Evolutionary conservation across 352 stramenopile genomes (phyloP).

Genomic region (Globisporangium canariense): DNA sequence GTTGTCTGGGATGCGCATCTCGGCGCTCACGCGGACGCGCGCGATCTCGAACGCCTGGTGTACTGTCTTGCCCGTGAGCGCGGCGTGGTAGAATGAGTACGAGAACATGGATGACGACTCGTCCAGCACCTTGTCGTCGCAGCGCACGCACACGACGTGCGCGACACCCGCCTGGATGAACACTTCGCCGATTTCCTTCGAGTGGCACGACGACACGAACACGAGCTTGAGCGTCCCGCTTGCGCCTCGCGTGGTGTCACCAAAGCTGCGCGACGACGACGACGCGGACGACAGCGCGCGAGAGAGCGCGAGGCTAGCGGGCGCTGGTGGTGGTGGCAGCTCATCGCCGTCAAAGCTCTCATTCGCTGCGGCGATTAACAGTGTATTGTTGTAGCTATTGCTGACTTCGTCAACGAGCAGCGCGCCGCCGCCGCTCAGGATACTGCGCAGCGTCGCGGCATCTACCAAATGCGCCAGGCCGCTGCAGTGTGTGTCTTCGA

Average conservation of each 20-base stretch:
- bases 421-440: constrained; percentile 28
- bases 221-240: constrained; percentile 67
- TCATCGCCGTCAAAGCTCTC: constrained; percentile 10
- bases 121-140: constrained; percentile 61
- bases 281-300: constrained; percentile 24
- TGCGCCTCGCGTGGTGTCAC: constrained; percentile 21
- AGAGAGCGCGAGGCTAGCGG: neutral
- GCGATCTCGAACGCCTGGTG: constrained; percentile 75
- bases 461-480: constrained; percentile 72
- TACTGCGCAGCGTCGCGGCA: constrained; percentile 48
- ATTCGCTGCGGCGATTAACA: too few species aligned
- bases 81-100: constrained; percentile 76
- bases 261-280: constrained; percentile 25
- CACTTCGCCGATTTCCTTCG: constrained; percentile 68
- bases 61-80: constrained; percentile 67
- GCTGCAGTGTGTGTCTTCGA: constrained; percentile 70
- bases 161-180: constrained; percentile 75
- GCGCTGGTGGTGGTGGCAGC: constrained; percentile 1
- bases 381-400: neutral
- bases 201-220: constrained; percentile 82
- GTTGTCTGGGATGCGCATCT: constrained; percentile 55
- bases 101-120: constrained; percentile 75
- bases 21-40: constrained; percentile 62
- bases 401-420: constrained; percentile 16
- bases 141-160: constrained; percentile 79